Evolutionary conservation across 148 eudicot genomes (phyloP).

Genomic region (Euryodendron excelsum): DNA sequence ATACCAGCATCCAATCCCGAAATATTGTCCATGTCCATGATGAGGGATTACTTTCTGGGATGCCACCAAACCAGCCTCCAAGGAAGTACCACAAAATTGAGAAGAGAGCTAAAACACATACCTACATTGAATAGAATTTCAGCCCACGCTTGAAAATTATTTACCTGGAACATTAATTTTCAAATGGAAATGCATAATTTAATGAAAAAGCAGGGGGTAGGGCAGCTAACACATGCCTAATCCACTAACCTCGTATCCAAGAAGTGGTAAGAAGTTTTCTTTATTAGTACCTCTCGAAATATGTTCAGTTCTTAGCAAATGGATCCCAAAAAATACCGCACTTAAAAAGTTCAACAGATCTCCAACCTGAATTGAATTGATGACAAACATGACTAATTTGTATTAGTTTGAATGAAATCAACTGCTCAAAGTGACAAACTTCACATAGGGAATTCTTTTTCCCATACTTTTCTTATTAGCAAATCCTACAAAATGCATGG

Average conservation of each 20-base stretch:
- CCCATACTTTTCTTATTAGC: neutral
- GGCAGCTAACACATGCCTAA: neutral
- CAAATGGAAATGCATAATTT: neutral
- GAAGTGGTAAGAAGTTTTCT: constrained; percentile 54
- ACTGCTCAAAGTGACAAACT: neutral
- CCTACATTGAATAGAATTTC: constrained; percentile 31
- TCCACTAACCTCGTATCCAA: constrained; percentile 64
- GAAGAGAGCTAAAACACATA: constrained; percentile 51
- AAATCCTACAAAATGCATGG: neutral
- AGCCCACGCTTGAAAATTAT: constrained; percentile 2
- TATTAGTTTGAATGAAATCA: neutral
- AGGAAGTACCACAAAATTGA: constrained; percentile 51
- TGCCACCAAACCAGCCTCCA: constrained; percentile 35
- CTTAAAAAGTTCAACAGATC: constrained; percentile 67
- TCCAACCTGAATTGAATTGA: constrained; percentile 50
- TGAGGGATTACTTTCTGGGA: constrained; percentile 27
- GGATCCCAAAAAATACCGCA: constrained; percentile 66
- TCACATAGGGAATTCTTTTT: neutral
- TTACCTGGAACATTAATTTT: neutral
- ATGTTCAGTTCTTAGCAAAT: constrained; percentile 73
- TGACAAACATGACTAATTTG: neutral
- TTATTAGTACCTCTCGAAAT: constrained; percentile 51
- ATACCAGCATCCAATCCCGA: constrained; percentile 34
- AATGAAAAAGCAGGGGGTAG: neutral
- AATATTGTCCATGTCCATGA: constrained; percentile 47